phyloP scores from a whole-genome alignment of 1,284 basidiomycete genomes.

The Prillingera fragicola region DNA sequence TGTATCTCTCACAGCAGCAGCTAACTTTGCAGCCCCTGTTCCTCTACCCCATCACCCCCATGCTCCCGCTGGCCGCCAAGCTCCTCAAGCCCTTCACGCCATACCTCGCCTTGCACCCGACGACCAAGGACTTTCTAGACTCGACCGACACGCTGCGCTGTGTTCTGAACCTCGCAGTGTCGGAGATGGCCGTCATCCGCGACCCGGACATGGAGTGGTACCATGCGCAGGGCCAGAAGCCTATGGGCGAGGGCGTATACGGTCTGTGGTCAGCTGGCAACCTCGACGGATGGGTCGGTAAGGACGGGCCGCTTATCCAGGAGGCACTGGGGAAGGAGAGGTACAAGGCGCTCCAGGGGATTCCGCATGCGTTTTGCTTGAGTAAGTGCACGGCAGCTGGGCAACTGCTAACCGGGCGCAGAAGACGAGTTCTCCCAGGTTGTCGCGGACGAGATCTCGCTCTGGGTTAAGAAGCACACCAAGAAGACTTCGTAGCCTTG shows the following conservation, averaged over 20 bases:
- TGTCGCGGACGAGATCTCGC: too few species aligned
- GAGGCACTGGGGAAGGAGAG: constrained; percentile 29
- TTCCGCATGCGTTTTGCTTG: constrained; percentile 43
- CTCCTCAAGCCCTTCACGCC: too few species aligned
- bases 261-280: constrained; percentile 33
- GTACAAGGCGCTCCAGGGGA: constrained; percentile 24
- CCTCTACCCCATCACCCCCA: constrained; percentile 24
- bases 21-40: constrained; percentile 40
- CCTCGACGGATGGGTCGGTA: constrained; percentile 42
- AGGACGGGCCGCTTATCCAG: constrained; percentile 34
- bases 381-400: too few species aligned
- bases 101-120: constrained; percentile 20
- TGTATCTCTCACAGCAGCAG: background rate
- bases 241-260: constrained; percentile 15
- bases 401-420: too few species aligned
- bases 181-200: constrained; percentile 42
- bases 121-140: constrained; percentile 34
- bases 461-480: too few species aligned
- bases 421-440: too few species aligned
- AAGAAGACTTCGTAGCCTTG: too few species aligned
- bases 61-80: constrained; percentile 27
- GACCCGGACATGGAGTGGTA: constrained; percentile 40
- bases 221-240: constrained; percentile 13
- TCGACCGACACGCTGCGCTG: constrained; percentile 34
- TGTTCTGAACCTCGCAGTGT: constrained; percentile 35